phyloP scores from a whole-genome alignment of 2,329 filamentous ascomycete genomes.

The Ceratocystis destructans region DNA sequence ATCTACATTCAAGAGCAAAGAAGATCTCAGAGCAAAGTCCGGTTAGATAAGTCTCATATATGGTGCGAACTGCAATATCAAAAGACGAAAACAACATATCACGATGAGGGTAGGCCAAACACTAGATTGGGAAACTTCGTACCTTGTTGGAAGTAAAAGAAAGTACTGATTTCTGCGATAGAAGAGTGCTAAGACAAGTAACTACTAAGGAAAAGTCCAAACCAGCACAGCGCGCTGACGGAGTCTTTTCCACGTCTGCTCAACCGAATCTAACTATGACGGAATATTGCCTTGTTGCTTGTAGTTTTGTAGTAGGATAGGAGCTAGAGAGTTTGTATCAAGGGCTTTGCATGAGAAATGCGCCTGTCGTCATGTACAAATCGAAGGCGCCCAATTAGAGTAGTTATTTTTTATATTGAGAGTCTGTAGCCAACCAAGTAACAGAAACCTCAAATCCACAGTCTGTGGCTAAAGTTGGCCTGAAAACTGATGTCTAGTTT shows the following conservation, averaged over 20 bases:
- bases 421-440: neutral
- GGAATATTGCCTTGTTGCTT: no score
- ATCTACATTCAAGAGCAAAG: neutral
- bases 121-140: neutral
- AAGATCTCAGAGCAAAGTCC: neutral
- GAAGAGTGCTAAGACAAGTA: neutral
- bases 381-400: neutral
- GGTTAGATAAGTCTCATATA: neutral
- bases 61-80: neutral
- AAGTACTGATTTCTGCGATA: neutral
- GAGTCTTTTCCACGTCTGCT: no score
- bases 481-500: neutral
- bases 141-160: neutral
- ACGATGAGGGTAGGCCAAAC: neutral
- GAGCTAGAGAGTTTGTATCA: no score
- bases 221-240: neutral
- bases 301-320: no score
- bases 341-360: no score
- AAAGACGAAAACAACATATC: neutral
- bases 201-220: neutral
- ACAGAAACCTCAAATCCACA: neutral
- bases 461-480: neutral
- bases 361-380: neutral
- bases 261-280: no score
- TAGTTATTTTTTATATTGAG: neutral